phyloP scores from a whole-genome alignment of 768 basidiomycete species.

The Phylloporus sp. region DNA sequence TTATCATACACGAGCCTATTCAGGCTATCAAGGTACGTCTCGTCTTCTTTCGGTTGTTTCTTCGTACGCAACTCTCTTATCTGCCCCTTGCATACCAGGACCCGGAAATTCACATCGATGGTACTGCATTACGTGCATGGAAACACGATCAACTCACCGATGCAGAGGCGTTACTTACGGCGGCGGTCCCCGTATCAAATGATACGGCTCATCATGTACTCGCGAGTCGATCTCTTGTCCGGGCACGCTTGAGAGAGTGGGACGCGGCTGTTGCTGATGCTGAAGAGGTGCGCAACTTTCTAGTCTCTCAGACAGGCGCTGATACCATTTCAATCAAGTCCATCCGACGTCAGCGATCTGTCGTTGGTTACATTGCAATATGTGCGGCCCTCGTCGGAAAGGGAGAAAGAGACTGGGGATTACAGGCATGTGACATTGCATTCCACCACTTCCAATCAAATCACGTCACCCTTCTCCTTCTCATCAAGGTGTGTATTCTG shows the following conservation, averaged over 20 bases:
- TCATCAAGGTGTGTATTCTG: background rate
- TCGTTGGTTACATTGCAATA: background rate
- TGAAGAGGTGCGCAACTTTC: background rate
- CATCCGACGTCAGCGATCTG: background rate
- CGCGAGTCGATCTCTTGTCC: background rate
- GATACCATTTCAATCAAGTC: background rate
- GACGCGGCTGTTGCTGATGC: background rate
- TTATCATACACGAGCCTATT: too few relatives aligned
- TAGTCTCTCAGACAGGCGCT: background rate
- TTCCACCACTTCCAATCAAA: background rate
- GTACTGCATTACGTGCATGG: background rate
- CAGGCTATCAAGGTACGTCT: too few relatives aligned
- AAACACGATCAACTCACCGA: too few relatives aligned
- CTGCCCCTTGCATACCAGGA: too few relatives aligned
- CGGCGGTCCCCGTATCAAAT: background rate
- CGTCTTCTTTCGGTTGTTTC: too few relatives aligned
- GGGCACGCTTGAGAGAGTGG: slow-evolving; percentile 1
- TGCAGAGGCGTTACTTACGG: background rate
- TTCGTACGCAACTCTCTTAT: too few relatives aligned
- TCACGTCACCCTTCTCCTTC: background rate
- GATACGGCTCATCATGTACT: too few relatives aligned
- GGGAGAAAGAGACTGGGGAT: background rate
- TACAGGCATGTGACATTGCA: background rate
- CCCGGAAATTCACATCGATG: background rate
- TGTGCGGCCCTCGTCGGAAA: background rate